A percentile compares a stretch with the other conserved stretches of the same genome.
Evolutionary conservation across 768 basidiomycete genomes (phyloP).

Genomic region (Termitomyces sp.): DNA sequence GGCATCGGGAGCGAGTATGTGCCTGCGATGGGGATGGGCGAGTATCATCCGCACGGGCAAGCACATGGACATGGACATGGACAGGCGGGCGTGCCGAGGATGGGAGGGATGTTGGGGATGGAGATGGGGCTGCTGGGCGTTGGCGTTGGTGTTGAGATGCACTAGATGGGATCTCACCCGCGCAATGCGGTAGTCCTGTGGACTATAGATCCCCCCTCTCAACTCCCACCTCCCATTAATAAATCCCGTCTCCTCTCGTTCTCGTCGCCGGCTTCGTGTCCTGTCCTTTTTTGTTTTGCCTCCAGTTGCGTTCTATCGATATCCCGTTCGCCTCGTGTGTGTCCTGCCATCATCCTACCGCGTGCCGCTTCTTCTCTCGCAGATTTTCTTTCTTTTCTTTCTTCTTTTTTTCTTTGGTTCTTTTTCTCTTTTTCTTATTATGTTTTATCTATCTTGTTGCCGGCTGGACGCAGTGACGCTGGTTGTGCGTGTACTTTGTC

Average conservation of each 20-base stretch:
- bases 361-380: too few relatives aligned
- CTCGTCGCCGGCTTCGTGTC: too few relatives aligned
- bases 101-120: conserved; percentile 10
- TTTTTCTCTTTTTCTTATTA: background rate
- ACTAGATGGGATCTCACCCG: background rate
- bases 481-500: background rate
- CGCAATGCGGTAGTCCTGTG: background rate
- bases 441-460: background rate
- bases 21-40: background rate
- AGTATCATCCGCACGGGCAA: background rate
- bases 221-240: background rate
- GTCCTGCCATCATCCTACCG: too few relatives aligned
- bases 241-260: background rate
- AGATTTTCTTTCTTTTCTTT: too few relatives aligned
- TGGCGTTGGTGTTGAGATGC: conserved; percentile 14
- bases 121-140: conserved; percentile 12
- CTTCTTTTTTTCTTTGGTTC: too few relatives aligned
- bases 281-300: too few relatives aligned
- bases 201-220: background rate
- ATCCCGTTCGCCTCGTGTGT: too few relatives aligned
- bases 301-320: too few relatives aligned
- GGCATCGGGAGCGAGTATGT: background rate
- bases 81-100: conserved; percentile 9
- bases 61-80: background rate
- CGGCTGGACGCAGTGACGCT: background rate